Percentiles rank a stretch among this genome's conserved stretches.
These are phyloP conservation scores for Alternaria metachromatica DNA, from an alignment of 2,329 filamentous ascomycete genomes.

Conservation along the genomic window DNA sequence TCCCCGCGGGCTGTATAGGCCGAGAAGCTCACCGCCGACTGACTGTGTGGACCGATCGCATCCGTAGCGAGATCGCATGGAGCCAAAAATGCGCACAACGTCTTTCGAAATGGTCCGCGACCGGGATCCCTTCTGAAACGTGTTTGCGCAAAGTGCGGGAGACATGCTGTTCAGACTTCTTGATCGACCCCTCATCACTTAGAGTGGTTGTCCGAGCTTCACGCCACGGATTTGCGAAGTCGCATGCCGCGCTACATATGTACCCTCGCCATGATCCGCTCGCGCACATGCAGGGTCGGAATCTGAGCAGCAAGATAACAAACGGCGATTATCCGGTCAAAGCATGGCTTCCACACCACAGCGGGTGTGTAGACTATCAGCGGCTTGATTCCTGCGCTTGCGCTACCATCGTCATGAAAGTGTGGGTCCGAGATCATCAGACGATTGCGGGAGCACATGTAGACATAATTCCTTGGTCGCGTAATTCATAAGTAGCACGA, in stretches of 20 bases:
- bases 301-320: constrained; percentile 14
- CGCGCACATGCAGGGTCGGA: constrained; percentile 39
- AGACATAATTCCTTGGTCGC: constrained; percentile 11
- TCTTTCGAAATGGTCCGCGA: constrained; percentile 29
- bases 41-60: constrained; percentile 31
- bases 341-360: not conserved
- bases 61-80: constrained; percentile 33
- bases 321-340: constrained; percentile 8
- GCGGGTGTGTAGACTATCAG: constrained; percentile 7
- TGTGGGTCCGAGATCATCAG: constrained; percentile 18
- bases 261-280: constrained; percentile 33
- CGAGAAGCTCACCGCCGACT: constrained; percentile 45
- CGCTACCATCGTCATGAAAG: constrained; percentile 19
- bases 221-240: constrained; percentile 30
- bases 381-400: constrained; percentile 13
- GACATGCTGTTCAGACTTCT: constrained; percentile 19
- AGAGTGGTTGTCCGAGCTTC: constrained; percentile 30
- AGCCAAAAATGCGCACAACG: constrained; percentile 23
- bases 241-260: constrained; percentile 40
- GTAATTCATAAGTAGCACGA: constrained; percentile 12
- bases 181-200: constrained; percentile 37
- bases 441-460: constrained; percentile 9
- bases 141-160: constrained; percentile 40
- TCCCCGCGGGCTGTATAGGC: constrained; percentile 29
- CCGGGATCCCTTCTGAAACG: constrained; percentile 19